Base-by-base conservation (phyloP, 2,329 filamentous ascomycete species). In the Rosellinia necatrix region DNA sequence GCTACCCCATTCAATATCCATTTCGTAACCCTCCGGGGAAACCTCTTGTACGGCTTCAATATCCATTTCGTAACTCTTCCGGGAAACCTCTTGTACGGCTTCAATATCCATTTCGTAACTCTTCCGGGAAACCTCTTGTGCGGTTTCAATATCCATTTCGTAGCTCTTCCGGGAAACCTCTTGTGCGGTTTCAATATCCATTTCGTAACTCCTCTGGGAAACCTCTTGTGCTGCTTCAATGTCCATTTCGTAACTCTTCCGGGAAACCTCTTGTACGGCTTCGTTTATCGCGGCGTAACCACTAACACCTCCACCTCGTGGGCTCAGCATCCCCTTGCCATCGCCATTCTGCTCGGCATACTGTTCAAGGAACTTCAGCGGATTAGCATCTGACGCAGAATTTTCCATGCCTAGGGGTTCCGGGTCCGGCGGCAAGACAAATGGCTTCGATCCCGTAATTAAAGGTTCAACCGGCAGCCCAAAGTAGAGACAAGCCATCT, bases 401-500 rank as follows among this genome's bases (percentile, higher is more conserved):
- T 46, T n/a, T 7, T 64, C 53, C 7, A 59, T 38, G 6, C 46
- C 41, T 15, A 51, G 10, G 7, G 59, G 51, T 6, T 63, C 59
- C 13, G 58, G 24, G 22, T 65, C 63, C 8, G 40, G 27, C 9
- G 54, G 32, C 6, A 27, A 15, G 1, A 37, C 17, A 22, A 29
- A 19, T 30, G 65, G 44, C 29, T 17, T 12, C 1, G 25, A 56
- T 21, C 71, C 64, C 3, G 68, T 63, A 35, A 70, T 68, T 24
- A 76, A 61, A 0, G 78, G 76, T 46, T 74, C 75, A 3, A 79
- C 68, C 0, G 76, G 76, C 5, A 80, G 62, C 1, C 78, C 78
- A 56, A 80, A 81, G 63, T 75, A 79, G 40, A 78, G 67, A 68
- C 79, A 72, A 0, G 77, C 68, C 53, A 81, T 54, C 62, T 78